Conservation (phyloP, 345 rosid genomes). For the Euclidium syriacum region DNA sequence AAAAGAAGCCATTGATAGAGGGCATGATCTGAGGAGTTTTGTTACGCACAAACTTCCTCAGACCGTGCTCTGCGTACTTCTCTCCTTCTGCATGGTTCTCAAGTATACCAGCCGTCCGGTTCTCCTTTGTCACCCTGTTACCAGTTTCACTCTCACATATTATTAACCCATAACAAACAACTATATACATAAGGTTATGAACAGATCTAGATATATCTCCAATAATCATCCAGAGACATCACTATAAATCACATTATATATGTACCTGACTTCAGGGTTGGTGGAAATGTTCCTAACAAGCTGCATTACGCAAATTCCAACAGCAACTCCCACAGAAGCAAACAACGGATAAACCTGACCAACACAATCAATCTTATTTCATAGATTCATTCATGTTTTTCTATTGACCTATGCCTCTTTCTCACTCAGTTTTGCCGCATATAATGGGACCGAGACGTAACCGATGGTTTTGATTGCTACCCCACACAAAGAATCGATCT, state of each 20-base stretch:
- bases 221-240: background rate
- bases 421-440: background rate
- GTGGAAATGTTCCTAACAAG: conserved; percentile 67
- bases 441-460: background rate
- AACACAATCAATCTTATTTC: background rate
- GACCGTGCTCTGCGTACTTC: conserved; percentile 50
- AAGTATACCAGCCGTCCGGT: conserved; percentile 71
- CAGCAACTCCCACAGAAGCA: conserved; percentile 63
- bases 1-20: conserved; percentile 64
- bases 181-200: background rate
- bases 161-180: background rate
- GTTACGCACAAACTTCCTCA: conserved; percentile 64
- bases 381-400: background rate
- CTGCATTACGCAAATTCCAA: conserved; percentile 74
- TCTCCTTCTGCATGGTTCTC: conserved; percentile 71
- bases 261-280: conserved; percentile 84
- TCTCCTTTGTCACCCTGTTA: conserved; percentile 77
- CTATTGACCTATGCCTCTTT: background rate
- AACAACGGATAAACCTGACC: conserved; percentile 74
- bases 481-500: background rate
- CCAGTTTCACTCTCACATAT: too few species aligned
- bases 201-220: background rate
- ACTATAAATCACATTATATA: background rate
- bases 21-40: conserved; percentile 84
- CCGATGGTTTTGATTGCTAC: background rate